Evolutionary conservation across 1,284 basidiomycete species (phyloP), one percentile per base, ranked within the genome.

Genomic region (Waitea zeae): DNA sequence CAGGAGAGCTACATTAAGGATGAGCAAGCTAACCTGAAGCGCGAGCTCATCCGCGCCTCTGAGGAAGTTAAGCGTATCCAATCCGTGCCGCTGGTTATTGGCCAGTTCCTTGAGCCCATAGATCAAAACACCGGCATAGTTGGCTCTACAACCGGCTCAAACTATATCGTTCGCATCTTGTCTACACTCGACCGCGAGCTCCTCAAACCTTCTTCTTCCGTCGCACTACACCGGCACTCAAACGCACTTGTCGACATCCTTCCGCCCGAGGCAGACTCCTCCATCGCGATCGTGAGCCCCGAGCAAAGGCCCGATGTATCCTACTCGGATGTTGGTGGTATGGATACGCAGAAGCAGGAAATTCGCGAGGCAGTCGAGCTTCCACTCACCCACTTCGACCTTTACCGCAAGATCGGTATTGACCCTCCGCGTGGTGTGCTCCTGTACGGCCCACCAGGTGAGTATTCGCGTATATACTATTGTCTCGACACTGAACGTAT

Each of bases 41-140:
- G 93, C 39, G 95, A 99, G 59, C 79, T 98, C 39, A 83, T 98
- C 43, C 83, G 95, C 40, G 95, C 95, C 1, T 93, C 98, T 50
- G 95, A 99, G 57, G 95, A 99, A 62, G 95, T 99, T 47, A 97
- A 97, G 61, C 82, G 95, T 38, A 99, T 99, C 51, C 92, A 99
- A 61, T 89, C 87, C 33, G 95, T 98, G 3, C 95, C 95, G 0
- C 76, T 99, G n/a, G 95, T 99, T 49, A 99, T 99, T 47, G 95
- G 95, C 35, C 95, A 99, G 55, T 99, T 99, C 65, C 72, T 98
- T 30, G 95, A 99, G 58, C 87, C 95, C 36, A 97, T 99, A 53
- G 95, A 99, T 62, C 88, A 97, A 54, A 79, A 84, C 49, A 90
- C 93, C 14, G 92, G 84, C 39, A 99, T 99, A 44, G 95, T 98